Conservation (phyloP, 768 basidiomycete genomes). For the Xerocomellus chrysenteron region DNA sequence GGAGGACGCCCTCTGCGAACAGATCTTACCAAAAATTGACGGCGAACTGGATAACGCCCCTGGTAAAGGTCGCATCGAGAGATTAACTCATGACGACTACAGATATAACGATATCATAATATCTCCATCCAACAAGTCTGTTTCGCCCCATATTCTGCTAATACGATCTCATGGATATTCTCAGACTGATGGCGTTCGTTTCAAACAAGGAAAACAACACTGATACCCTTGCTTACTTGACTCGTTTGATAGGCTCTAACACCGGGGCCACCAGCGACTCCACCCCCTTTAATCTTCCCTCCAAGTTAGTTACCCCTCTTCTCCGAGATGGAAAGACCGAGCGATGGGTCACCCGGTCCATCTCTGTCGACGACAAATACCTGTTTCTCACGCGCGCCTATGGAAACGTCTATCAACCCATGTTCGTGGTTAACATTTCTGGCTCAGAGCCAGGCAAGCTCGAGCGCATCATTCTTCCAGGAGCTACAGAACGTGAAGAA, state of each 20-base stretch:
- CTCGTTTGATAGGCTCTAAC: constrained; percentile 31
- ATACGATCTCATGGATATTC: constrained; percentile 3
- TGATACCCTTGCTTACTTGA: constrained; percentile 39
- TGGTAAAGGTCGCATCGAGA: constrained; percentile 40
- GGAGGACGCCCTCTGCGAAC: constrained; percentile 34
- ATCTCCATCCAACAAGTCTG: constrained; percentile 39
- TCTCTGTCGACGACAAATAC: constrained; percentile 41
- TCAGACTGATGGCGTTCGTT: constrained; percentile 38
- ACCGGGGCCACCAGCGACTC: constrained; percentile 31
- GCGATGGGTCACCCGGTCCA: constrained; percentile 30
- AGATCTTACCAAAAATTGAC: constrained; percentile 34
- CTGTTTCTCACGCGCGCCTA: constrained; percentile 32
- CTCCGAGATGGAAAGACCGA: constrained; percentile 32
- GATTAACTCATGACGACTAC: constrained; percentile 40
- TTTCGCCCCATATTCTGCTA: not conserved
- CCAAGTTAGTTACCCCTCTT: constrained; percentile 35
- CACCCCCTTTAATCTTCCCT: constrained; percentile 32
- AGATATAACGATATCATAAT: constrained; percentile 30
- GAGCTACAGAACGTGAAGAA: constrained; percentile 31
- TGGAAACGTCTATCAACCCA: constrained; percentile 27
- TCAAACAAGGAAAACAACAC: constrained; percentile 43
- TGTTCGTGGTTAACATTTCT: constrained; percentile 37
- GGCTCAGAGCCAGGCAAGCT: constrained; percentile 23
- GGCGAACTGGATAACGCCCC: constrained; percentile 40
- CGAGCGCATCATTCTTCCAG: constrained; percentile 35